Evolutionary conservation across 352 stramenopile species (phyloP).

Genomic region (Halophytophthora polymorphica): DNA sequence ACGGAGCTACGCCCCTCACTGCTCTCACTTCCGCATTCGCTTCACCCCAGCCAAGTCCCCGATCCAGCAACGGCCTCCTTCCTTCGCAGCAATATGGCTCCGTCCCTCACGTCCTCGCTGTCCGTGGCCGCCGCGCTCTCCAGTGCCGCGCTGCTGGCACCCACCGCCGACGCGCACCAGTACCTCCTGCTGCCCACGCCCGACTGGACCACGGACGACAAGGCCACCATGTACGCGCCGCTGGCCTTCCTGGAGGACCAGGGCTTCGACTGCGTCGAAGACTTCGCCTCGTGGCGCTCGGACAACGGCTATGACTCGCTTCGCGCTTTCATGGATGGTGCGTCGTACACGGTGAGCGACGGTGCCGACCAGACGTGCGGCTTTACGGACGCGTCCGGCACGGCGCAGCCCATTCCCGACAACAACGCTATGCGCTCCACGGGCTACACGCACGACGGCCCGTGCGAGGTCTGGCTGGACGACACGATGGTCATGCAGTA

Average conservation of each 20-base stretch:
- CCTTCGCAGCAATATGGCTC: conserved; percentile 6
- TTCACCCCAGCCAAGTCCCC: conserved; percentile 2
- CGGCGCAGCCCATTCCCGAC: conserved; percentile 22
- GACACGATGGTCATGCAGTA: conserved; percentile 11
- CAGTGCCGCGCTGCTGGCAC: conserved; percentile 8
- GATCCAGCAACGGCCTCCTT: background rate
- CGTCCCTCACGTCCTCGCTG: conserved; percentile 11
- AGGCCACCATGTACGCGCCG: conserved; percentile 20
- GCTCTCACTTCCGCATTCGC: conserved; percentile 19
- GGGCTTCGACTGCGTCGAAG: conserved; percentile 20
- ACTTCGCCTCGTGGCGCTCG: conserved; percentile 25
- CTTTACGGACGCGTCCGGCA: conserved; percentile 18
- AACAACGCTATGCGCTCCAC: conserved; percentile 5
- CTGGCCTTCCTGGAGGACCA: conserved; percentile 35
- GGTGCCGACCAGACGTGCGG: conserved; percentile 15
- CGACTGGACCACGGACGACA: conserved; percentile 17
- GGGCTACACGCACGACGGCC: conserved; percentile 23
- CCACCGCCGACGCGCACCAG: conserved; percentile 20
- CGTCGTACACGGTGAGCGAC: conserved; percentile 16
- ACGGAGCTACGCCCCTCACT: background rate
- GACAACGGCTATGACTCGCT: conserved; percentile 26
- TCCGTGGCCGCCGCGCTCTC: conserved; percentile 8
- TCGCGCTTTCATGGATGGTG: conserved; percentile 27
- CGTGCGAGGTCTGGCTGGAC: conserved; percentile 23
- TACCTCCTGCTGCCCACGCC: conserved; percentile 22